Conservation (phyloP, 306 rosid species). For the Myrica gale region DNA sequence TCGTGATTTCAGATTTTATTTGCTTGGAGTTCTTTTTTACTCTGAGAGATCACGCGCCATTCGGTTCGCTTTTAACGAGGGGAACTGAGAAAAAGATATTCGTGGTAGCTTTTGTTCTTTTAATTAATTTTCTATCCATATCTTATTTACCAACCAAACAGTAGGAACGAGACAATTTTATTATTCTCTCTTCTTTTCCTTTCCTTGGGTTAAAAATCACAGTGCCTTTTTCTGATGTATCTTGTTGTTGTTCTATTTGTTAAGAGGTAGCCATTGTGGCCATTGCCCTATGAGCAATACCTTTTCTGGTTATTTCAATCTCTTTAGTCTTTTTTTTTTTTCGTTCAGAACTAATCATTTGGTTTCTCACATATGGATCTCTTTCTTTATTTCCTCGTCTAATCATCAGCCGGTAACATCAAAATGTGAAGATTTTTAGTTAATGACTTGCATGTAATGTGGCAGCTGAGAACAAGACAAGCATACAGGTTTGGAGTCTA, state of each 20-base stretch:
- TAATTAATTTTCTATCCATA: neutral
- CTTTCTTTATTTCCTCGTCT: neutral
- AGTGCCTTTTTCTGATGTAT: neutral
- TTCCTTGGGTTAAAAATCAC: neutral
- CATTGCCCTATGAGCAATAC: neutral
- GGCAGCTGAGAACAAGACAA: neutral
- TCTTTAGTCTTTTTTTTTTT: neutral
- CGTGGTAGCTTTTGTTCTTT: neutral
- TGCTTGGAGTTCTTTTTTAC: neutral
- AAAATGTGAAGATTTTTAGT: conserved; percentile 5
- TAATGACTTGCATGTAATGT: conserved; percentile 2
- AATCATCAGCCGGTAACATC: neutral
- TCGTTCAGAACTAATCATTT: neutral
- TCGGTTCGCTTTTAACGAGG: neutral
- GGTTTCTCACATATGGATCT: neutral
- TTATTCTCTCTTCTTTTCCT: too few relatives aligned
- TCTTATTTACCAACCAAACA: neutral
- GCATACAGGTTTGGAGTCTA: neutral
- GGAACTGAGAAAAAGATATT: neutral
- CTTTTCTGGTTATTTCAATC: too few relatives aligned
- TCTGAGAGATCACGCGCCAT: too few relatives aligned
- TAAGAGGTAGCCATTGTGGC: too few relatives aligned
- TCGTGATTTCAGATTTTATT: neutral
- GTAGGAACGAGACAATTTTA: neutral
- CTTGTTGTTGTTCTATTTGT: neutral